Evolutionary conservation across 495 filamentous ascomycete species (phyloP).

Genomic region (Penicillium maclennaniae): DNA sequence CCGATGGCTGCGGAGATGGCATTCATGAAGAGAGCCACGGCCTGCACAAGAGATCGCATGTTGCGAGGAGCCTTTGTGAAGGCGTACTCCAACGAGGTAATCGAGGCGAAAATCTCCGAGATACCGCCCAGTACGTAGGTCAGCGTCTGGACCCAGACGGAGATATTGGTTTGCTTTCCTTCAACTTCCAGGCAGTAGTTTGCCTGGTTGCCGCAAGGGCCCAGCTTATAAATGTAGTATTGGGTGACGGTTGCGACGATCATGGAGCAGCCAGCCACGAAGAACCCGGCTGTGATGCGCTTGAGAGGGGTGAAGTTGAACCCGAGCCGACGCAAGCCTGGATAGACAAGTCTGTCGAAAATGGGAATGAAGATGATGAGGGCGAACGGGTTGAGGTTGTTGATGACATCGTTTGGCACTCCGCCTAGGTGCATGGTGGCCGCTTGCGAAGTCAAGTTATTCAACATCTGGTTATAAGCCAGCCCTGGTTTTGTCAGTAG

Average conservation of each 20-base stretch:
- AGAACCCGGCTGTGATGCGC: slow-evolving; percentile 67
- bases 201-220: slow-evolving; percentile 53
- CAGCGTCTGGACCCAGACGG: slow-evolving; percentile 60
- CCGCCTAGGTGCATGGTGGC: slow-evolving; percentile 65
- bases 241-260: slow-evolving; percentile 62
- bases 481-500: slow-evolving; percentile 35
- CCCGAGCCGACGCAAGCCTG: slow-evolving; percentile 55
- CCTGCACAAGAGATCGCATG: slow-evolving; percentile 70
- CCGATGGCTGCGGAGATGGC: slow-evolving; percentile 67
- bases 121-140: slow-evolving; percentile 65
- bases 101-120: slow-evolving; percentile 69
- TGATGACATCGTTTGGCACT: slow-evolving; percentile 74
- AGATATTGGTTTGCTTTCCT: slow-evolving; percentile 43
- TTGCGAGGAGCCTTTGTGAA: slow-evolving; percentile 78
- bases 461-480: slow-evolving; percentile 55
- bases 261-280: slow-evolving; percentile 58
- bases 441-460: slow-evolving; percentile 75
- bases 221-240: slow-evolving; percentile 64
- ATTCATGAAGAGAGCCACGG: slow-evolving; percentile 64
- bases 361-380: slow-evolving; percentile 79
- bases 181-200: slow-evolving; percentile 39
- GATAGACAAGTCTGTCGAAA: slow-evolving; percentile 66
- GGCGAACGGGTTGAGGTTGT: slow-evolving; percentile 72
- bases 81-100: slow-evolving; percentile 69
- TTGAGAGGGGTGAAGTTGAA: slow-evolving; percentile 71